Conservation (phyloP, 208 protist genomes). For the Trichomonas tenax region DNA sequence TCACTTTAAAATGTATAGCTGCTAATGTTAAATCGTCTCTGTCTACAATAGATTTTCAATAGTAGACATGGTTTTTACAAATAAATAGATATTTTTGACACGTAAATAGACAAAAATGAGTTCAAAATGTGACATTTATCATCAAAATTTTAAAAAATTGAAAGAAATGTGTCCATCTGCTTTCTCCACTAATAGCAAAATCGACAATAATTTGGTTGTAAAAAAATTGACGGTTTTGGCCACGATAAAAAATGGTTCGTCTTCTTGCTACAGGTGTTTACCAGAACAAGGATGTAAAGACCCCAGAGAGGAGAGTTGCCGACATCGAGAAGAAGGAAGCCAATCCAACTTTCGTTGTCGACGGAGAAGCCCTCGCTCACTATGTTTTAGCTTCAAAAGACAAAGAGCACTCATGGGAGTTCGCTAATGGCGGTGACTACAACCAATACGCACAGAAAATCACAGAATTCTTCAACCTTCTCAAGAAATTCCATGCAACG, state of each 20-base stretch:
- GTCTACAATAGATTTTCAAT: no score
- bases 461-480: neutral
- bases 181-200: no score
- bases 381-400: neutral
- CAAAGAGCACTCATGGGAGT: neutral
- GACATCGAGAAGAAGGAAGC: neutral
- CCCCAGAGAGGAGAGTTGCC: neutral
- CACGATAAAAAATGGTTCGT: neutral
- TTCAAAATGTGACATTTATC: no score
- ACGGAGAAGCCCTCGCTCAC: neutral
- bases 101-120: no score
- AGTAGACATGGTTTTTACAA: no score
- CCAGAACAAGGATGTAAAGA: neutral
- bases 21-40: no score
- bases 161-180: no score
- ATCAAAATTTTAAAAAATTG: no score
- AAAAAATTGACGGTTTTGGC: no score
- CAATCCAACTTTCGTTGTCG: neutral
- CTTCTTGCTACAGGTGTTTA: neutral
- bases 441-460: neutral
- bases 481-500: neutral
- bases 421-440: neutral
- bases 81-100: no score
- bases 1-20: no score
- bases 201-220: no score